A percentile compares a stretch with the other conserved stretches of the same genome.
These are phyloP conservation scores for Apiospora aurea DNA, from an alignment of 2,329 filamentous ascomycete genomes.

Conservation along the genomic window DNA sequence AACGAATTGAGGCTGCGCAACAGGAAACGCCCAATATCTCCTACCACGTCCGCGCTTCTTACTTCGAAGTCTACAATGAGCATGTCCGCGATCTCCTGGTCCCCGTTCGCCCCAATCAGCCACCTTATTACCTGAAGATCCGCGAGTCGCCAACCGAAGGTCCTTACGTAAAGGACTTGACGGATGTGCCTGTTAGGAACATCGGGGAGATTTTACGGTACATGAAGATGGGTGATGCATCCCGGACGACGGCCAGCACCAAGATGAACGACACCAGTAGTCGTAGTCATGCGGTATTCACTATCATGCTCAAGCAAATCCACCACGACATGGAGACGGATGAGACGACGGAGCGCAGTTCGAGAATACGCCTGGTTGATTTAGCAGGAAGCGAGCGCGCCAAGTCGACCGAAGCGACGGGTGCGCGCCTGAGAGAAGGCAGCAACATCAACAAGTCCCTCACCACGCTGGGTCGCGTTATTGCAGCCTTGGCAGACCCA, in stretches of 20 bases:
- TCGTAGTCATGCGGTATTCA: slow-evolving; percentile 96
- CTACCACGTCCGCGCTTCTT: slow-evolving; percentile 96
- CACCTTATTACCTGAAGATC: slow-evolving; percentile 94
- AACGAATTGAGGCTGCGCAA: slow-evolving; percentile 80
- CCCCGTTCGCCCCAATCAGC: slow-evolving; percentile 71
- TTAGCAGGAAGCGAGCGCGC: slow-evolving; percentile 94
- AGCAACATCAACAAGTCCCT: slow-evolving; percentile 99
- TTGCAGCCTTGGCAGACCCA: slow-evolving; percentile 82
- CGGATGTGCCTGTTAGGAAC: slow-evolving; percentile 88
- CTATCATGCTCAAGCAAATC: slow-evolving; percentile 97
- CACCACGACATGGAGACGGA: slow-evolving; percentile 98
- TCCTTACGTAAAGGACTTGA: slow-evolving; percentile 95
- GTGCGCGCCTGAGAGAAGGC: slow-evolving; percentile 87
- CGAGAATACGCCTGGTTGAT: slow-evolving; percentile 93
- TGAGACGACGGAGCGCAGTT: slow-evolving; percentile 93
- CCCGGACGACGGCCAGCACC: slow-evolving; percentile 88
- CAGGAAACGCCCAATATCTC: slow-evolving; percentile 89
- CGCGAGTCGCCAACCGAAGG: slow-evolving; percentile 94
- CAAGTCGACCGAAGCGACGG: slow-evolving; percentile 94
- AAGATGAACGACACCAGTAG: slow-evolving; percentile 99
- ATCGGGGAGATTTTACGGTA: slow-evolving; percentile 86
- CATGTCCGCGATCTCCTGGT: slow-evolving; percentile 94
- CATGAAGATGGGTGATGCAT: slow-evolving; percentile 90
- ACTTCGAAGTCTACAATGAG: slow-evolving; percentile 99
- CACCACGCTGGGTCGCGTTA: slow-evolving; percentile 93